phyloP scores from a whole-genome alignment of 805 yeast genomes.

The Candida piceae region DNA sequence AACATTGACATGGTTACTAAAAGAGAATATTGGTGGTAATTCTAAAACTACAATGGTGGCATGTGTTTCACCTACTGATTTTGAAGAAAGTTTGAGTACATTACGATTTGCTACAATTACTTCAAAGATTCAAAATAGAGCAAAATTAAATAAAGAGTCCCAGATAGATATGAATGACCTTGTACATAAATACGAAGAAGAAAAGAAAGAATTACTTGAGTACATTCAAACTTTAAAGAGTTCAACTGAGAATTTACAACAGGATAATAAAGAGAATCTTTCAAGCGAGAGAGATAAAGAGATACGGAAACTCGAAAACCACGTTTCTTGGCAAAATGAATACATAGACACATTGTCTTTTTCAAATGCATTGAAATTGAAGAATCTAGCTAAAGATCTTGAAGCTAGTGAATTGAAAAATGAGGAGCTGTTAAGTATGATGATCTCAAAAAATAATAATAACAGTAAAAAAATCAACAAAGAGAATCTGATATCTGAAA shows the following conservation, averaged over 20 bases:
- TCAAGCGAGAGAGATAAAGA: slow-evolving; percentile 4
- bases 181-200: slow-evolving; percentile 21
- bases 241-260: neutral
- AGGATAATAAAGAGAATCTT: neutral
- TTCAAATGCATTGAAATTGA: slow-evolving; percentile 10
- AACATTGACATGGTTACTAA: slow-evolving; percentile 64
- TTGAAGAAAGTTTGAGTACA: slow-evolving; percentile 73
- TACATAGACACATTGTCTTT: slow-evolving; percentile 20
- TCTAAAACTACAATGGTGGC: slow-evolving; percentile 87
- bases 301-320: slow-evolving; percentile 18
- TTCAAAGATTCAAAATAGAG: slow-evolving; percentile 60
- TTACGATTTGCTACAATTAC: slow-evolving; percentile 75
- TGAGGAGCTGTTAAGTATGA: slow-evolving; percentile 1
- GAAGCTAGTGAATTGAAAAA: slow-evolving; percentile 7
- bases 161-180: slow-evolving; percentile 33
- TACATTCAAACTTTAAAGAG: slow-evolving; percentile 14
- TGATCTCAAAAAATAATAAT: neutral
- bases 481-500: neutral
- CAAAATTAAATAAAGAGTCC: slow-evolving; percentile 43
- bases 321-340: slow-evolving; percentile 22
- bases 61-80: slow-evolving; percentile 73
- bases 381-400: slow-evolving; percentile 3
- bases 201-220: slow-evolving; percentile 17
- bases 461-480: neutral
- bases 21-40: slow-evolving; percentile 75